These are phyloP conservation scores for Nitzschia sp. DNA, from an alignment of 108 stramenopile genomes.

Conservation along the genomic window DNA sequence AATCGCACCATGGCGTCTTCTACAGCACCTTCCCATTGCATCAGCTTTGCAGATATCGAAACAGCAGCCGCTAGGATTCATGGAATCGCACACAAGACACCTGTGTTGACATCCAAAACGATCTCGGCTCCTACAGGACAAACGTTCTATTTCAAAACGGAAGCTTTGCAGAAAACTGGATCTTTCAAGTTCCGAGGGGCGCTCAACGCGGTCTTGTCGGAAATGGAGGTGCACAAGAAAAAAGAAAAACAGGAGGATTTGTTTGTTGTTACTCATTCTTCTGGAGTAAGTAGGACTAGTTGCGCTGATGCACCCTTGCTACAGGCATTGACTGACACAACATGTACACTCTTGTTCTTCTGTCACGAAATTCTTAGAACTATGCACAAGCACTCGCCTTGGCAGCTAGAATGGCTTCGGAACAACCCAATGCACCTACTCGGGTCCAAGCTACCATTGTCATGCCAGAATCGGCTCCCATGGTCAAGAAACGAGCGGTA, in stretches of 20 bases:
- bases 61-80: constrained; percentile 38
- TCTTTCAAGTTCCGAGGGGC: constrained; percentile 90
- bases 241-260: constrained; percentile 51
- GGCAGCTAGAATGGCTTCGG: constrained; percentile 42
- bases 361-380: constrained; percentile 34
- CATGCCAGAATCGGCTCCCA: constrained; percentile 81
- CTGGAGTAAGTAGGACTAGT: constrained; percentile 33
- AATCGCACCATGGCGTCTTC: not conserved
- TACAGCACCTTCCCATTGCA: constrained; percentile 12
- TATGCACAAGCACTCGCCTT: constrained; percentile 88
- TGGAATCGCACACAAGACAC: constrained; percentile 47
- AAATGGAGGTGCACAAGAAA: constrained; percentile 9
- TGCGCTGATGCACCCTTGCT: not conserved
- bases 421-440: constrained; percentile 28
- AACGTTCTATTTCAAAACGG: constrained; percentile 65
- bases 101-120: constrained; percentile 41
- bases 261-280: constrained; percentile 27
- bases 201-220: constrained; percentile 52
- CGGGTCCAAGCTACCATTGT: constrained; percentile 50
- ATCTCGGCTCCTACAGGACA: constrained; percentile 26
- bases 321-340: not conserved
- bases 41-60: constrained; percentile 36
- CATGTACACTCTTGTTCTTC: too few species aligned
- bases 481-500: constrained; percentile 60
- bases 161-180: constrained; percentile 81